Percentiles rank a stretch among this genome's conserved stretches.
phyloP scores from a whole-genome alignment of 148 eudicot genomes.

The Nepenthes gracilis region DNA sequence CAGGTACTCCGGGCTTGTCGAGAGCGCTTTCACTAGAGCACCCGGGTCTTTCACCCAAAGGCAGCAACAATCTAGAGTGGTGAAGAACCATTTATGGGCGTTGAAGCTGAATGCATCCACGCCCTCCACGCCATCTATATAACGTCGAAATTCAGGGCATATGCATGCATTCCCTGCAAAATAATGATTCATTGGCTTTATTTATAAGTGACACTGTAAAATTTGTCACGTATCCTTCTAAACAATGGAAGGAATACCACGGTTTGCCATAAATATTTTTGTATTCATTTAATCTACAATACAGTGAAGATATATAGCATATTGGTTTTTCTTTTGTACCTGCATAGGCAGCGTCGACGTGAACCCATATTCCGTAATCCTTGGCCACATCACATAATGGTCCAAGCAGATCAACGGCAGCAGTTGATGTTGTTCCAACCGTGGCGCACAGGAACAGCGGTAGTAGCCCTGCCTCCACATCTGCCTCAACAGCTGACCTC shows the following conservation, averaged over 20 bases:
- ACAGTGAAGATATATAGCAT: too few relatives aligned
- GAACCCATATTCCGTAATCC: slow-evolving; percentile 30
- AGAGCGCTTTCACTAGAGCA: slow-evolving; percentile 22
- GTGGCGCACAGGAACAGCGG: slow-evolving; percentile 30
- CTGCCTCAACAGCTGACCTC: slow-evolving; percentile 8
- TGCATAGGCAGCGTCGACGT: slow-evolving; percentile 53
- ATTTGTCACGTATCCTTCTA: too few relatives aligned
- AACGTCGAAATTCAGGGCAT: slow-evolving; percentile 37
- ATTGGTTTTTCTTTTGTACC: not conserved
- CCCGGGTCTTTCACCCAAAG: slow-evolving; percentile 37
- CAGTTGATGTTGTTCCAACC: slow-evolving; percentile 30
- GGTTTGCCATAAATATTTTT: too few relatives aligned
- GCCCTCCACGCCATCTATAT: slow-evolving; percentile 32
- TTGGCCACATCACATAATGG: slow-evolving; percentile 20
- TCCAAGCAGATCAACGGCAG: slow-evolving; percentile 25
- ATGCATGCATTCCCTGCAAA: slow-evolving; percentile 38
- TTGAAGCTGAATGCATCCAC: slow-evolving; percentile 43
- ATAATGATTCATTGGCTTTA: not conserved
- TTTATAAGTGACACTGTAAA: not conserved
- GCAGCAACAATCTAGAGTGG: slow-evolving; percentile 45
- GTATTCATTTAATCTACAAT: not conserved
- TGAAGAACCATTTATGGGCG: slow-evolving; percentile 54
- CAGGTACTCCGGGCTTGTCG: slow-evolving; percentile 37
- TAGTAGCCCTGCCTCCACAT: slow-evolving; percentile 18
- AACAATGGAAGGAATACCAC: too few relatives aligned